A percentile compares a stretch with the other conserved stretches of the same genome.
These are phyloP conservation scores for Petunia secreta DNA, from an alignment of 257 asterid species.

Conservation along the genomic window DNA sequence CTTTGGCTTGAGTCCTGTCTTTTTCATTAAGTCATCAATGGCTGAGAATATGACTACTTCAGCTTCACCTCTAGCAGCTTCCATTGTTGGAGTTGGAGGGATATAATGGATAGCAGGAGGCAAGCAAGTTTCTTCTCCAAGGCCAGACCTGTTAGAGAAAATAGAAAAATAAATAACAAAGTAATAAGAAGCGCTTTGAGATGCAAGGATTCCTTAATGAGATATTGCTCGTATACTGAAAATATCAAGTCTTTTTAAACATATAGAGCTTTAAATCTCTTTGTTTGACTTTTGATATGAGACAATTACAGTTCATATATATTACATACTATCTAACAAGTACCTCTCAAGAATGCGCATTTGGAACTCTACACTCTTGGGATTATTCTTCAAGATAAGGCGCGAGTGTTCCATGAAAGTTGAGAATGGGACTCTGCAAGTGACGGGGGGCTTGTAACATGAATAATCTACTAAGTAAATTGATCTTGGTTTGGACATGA, in stretches of 20 bases:
- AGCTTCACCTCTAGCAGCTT: conserved; percentile 52
- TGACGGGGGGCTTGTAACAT: conserved; percentile 56
- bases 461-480: conserved; percentile 28
- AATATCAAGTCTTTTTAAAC: not conserved
- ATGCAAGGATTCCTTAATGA: not conserved
- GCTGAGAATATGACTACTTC: conserved; percentile 19
- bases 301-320: no score
- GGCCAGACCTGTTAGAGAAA: conserved; percentile 47
- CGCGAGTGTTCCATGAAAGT: conserved; percentile 45
- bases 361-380: conserved; percentile 55
- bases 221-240: not conserved
- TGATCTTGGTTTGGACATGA: conserved; percentile 54
- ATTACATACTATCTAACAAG: no score
- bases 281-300: conserved; percentile 13
- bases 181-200: not conserved
- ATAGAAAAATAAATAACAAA: not conserved
- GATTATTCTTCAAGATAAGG: no score
- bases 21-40: conserved; percentile 42
- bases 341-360: conserved; percentile 56
- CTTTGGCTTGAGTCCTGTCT: conserved; percentile 43
- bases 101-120: conserved; percentile 58
- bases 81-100: conserved; percentile 60
- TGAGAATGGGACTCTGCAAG: conserved; percentile 55
- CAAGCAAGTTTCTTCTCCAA: conserved; percentile 61
- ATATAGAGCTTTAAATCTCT: not conserved